Base-by-base conservation (phyloP, 768 basidiomycete genomes). In the Boletus reticulatus region DNA sequence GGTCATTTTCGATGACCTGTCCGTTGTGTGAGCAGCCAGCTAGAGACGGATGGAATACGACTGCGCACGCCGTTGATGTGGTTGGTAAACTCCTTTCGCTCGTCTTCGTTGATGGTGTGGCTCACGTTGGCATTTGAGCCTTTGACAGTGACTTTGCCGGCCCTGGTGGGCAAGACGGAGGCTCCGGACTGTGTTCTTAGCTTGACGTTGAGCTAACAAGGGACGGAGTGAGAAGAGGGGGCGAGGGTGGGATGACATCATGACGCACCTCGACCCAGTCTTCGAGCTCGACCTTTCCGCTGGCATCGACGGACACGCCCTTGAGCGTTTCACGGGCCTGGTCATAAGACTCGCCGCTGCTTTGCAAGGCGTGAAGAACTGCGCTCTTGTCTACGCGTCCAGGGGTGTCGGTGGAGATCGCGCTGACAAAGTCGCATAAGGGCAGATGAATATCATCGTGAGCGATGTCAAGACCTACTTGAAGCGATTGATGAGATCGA, bases 51-150 rank as follows among this genome's bases (percentile, higher is more conserved):
- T 14, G 31, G 41, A 45, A 48, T 19, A 53, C 20, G 31, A 47
- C 20, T 60, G 71, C 89, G 60, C 65, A 97, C 96, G 56, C 81
- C 76, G 70, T 99, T 99, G 77, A 99, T 98, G 74, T 99, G 96
- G 67, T 92, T 89, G n/a, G 96, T 98, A 75, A 98, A 98, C 68
- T 96, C 94, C 20, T 83, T 78, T 50, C 93, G 81, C 70, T 98
- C 96, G 70, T 98, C 96, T 72, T 98, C 93, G 76, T 97, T 97
- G 74, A 98, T 88, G 34, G 96, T 96, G 75, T 98, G 96, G 73
- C 89, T 92, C 59, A 93, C 92, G 73, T 95, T 97, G 50, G 92
- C 89, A 63, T 92, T 97, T 4, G 94, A 93, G 54, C 96, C 96
- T 68, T 93, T 85, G 22, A 98, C 92, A 1, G 92, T 92, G 56